phyloP scores from a whole-genome alignment of 176 grass and related monocot species.

The Oryza glumipatula region DNA sequence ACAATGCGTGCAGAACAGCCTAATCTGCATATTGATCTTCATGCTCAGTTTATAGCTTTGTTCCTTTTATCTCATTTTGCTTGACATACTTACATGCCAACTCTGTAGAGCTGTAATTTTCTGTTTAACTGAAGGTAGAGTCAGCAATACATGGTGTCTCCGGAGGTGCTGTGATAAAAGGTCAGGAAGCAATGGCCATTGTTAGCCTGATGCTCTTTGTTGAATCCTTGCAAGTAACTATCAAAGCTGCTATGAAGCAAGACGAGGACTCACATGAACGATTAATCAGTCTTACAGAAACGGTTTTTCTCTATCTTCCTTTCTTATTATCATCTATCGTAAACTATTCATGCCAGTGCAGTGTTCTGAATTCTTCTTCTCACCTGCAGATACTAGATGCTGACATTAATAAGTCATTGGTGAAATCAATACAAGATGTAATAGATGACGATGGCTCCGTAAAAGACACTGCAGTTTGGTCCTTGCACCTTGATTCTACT shows the following conservation, averaged over 20 bases:
- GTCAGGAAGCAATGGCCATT: conserved; percentile 60
- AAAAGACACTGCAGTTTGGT: conserved; percentile 77
- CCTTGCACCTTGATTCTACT: conserved; percentile 24
- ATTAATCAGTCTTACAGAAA: conserved; percentile 55
- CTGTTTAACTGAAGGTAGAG: conserved; percentile 54
- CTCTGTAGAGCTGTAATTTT: background rate
- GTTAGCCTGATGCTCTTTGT: conserved; percentile 59
- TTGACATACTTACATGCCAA: conserved; percentile 10
- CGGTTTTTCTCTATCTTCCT: conserved; percentile 34
- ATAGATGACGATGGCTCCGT: conserved; percentile 79
- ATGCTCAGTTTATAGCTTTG: background rate
- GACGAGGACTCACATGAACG: conserved; percentile 41
- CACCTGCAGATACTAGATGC: conserved; percentile 58
- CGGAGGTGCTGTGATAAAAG: conserved; percentile 61
- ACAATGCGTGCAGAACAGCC: conserved; percentile 4
- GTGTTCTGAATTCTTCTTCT: conserved; percentile 39
- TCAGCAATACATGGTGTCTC: conserved; percentile 60
- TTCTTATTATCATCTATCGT: conserved; percentile 11
- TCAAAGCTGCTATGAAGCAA: conserved; percentile 66
- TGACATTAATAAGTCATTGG: conserved; percentile 58
- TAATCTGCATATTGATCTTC: conserved; percentile 9
- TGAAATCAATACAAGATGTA: conserved; percentile 64
- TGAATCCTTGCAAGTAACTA: conserved; percentile 69
- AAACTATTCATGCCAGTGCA: conserved; percentile 1
- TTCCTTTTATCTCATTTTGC: background rate